phyloP scores from a whole-genome alignment of 441 rosid species.

The Kokia cookei region DNA sequence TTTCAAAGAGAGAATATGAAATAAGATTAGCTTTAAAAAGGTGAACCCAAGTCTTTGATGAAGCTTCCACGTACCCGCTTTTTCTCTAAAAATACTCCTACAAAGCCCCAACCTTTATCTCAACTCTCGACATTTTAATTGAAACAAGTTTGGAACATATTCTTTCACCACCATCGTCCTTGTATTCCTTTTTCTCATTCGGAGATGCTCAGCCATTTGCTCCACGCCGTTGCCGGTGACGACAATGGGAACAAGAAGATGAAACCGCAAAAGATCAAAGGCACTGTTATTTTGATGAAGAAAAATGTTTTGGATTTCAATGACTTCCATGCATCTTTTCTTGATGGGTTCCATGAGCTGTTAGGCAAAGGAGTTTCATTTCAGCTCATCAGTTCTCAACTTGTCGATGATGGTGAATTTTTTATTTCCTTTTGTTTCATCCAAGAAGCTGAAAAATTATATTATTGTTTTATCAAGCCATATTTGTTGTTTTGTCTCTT shows the following conservation, averaged over 20 bases:
- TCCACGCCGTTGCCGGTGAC: slow-evolving; percentile 21
- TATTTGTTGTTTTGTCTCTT: not conserved
- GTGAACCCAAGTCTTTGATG: not conserved
- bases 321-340: slow-evolving; percentile 61
- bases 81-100: not conserved
- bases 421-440: not conserved
- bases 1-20: not conserved
- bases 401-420: slow-evolving; percentile 32
- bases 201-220: slow-evolving; percentile 15
- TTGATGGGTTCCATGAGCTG: slow-evolving; percentile 62
- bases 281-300: slow-evolving; percentile 75
- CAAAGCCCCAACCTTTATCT: not conserved
- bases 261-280: slow-evolving; percentile 35
- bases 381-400: slow-evolving; percentile 64
- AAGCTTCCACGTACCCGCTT: not conserved
- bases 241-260: slow-evolving; percentile 6
- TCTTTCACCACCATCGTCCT: not conserved
- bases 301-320: slow-evolving; percentile 78
- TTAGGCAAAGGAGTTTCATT: slow-evolving; percentile 50
- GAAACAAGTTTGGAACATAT: not conserved
- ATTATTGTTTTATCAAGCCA: not conserved
- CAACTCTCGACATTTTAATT: not conserved
- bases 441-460: not conserved
- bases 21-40: not conserved
- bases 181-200: not conserved